Base-by-base conservation (phyloP, 148 eudicot genomes). In the Oxyria digyna region DNA sequence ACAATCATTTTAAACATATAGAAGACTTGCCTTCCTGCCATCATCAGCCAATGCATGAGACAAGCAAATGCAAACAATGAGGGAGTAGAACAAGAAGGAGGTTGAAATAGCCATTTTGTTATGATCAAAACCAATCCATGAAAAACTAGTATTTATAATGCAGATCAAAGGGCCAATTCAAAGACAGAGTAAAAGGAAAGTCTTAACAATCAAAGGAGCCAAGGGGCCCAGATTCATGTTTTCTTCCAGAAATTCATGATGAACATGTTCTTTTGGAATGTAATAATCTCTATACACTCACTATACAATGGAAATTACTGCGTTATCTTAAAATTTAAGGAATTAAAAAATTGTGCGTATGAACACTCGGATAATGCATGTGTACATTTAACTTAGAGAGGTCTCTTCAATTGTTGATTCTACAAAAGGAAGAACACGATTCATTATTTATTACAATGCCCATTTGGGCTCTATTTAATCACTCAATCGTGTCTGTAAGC, bases 21-120 rank as follows among this genome's bases (percentile, higher is more conserved):
- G 49, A 67, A 21, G n/a, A 41, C 69, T 37, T 67, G 69, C 69
- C 69, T 67, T 67, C 32, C 69, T 67, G 29, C 24, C 50, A 26
- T 67, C 69, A 41, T 67, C 50, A 37, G 69, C 69, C 6, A 24
- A 8, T 24, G 48, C 31, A 23, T 42, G 38, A 24, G 48, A 67
- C 32, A 67, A 67, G 32, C 32, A 6, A 24, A 67, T 24, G 48
- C n/a, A 59, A 29, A 37, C n/a, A 26, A 67, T 42, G 50, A 67
- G 48, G 27, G 0, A 67, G 48, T 6, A 38, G 1, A 42, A 23
- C 27, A 67, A 21, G 69, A 38, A 42, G 42, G 52, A 18, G 14
- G 4, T 18, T 24, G 29, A 67, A 41, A 8, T 40, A 26, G 35
- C 50, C 69, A 67, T 67, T 41, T 24, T 67, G 69, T 29, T 26